Conservation (phyloP, 345 rosid species). For the Luvunga scandens region DNA sequence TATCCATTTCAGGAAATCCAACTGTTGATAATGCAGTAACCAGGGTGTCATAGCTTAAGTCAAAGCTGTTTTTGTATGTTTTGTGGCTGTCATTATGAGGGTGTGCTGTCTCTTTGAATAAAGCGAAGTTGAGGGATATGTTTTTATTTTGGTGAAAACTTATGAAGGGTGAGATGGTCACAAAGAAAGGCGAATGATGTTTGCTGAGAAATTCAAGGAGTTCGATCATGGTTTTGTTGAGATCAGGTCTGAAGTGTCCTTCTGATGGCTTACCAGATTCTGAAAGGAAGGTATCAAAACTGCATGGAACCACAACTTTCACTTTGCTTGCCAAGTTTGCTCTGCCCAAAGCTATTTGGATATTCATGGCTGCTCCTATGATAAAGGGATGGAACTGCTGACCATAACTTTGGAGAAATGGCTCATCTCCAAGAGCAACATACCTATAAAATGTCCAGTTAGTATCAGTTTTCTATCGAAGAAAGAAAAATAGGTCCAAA, state of each 20-base stretch:
- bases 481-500: background rate
- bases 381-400: conserved; percentile 72
- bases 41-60: conserved; percentile 63
- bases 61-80: conserved; percentile 79
- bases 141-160: conserved; percentile 65
- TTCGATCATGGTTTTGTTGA: conserved; percentile 81
- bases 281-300: conserved; percentile 62
- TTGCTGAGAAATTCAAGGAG: conserved; percentile 68
- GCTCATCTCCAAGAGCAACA: conserved; percentile 84
- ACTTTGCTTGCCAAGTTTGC: conserved; percentile 63
- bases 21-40: conserved; percentile 54
- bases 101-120: conserved; percentile 57
- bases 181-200: conserved; percentile 74
- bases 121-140: conserved; percentile 63
- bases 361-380: conserved; percentile 73
- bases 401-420: conserved; percentile 61
- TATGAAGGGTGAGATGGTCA: conserved; percentile 60
- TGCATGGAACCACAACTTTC: conserved; percentile 84
- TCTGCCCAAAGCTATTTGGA: conserved; percentile 69
- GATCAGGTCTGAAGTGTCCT: conserved; percentile 76
- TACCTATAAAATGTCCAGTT: conserved; percentile 42
- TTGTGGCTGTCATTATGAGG: conserved; percentile 52
- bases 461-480: background rate
- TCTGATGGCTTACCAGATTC: conserved; percentile 63
- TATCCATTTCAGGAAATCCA: conserved; percentile 64